Evolutionary conservation across 371 early-diverging fungal species (phyloP).

Genomic region (Polyrhizophydium stewartii): DNA sequence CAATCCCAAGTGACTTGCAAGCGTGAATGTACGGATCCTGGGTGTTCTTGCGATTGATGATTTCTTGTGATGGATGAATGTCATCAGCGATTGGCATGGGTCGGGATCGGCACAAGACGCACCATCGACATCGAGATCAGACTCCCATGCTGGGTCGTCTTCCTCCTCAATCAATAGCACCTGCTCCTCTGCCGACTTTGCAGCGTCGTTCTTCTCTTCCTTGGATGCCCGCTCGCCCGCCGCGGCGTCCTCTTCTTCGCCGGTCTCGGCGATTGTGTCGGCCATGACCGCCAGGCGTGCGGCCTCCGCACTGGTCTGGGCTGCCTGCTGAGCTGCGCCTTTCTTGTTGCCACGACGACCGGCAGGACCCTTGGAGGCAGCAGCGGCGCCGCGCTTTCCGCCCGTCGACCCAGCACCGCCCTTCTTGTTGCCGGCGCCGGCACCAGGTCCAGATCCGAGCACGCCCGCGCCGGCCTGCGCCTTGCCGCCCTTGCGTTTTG

Average conservation of each 20-base stretch:
- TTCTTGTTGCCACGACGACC: background rate
- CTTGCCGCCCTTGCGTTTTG: no score
- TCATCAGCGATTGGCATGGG: background rate
- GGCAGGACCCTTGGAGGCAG: background rate
- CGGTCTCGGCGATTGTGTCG: background rate
- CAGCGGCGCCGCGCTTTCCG: background rate
- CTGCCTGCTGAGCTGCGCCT: background rate
- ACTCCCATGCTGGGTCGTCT: slow-evolving; percentile 16
- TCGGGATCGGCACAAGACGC: background rate
- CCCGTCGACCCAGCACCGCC: background rate
- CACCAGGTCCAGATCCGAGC: background rate
- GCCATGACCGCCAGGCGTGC: background rate
- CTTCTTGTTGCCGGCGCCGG: background rate
- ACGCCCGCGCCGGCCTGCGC: background rate
- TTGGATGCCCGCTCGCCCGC: background rate
- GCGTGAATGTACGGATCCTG: slow-evolving; percentile 32
- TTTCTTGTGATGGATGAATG: slow-evolving; percentile 6
- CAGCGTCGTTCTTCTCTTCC: background rate
- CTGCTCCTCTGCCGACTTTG: slow-evolving; percentile 11
- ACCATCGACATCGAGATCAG: slow-evolving; percentile 24
- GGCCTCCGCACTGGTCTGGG: background rate
- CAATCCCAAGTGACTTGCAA: slow-evolving; percentile 37
- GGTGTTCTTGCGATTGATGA: slow-evolving; percentile 17
- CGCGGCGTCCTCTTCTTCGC: background rate
- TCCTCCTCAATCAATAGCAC: slow-evolving; percentile 7